These are phyloP conservation scores for Lachancea thermotolerans DNA, from an alignment of 805 yeast species.

Conservation along the genomic window DNA sequence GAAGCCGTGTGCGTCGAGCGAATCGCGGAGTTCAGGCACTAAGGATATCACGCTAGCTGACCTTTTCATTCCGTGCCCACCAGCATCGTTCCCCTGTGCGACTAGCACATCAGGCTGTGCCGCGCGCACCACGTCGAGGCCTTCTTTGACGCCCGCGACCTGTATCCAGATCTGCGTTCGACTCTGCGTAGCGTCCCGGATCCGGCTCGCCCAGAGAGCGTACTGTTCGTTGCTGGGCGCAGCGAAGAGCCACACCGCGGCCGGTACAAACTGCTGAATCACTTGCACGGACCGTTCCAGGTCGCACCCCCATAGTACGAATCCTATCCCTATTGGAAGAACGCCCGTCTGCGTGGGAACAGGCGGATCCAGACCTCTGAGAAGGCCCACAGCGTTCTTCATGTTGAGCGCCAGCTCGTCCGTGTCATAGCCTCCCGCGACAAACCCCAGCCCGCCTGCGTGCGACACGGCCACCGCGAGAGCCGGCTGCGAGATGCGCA, in stretches of 20 bases:
- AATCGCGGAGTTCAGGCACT: background rate
- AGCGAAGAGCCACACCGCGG: background rate
- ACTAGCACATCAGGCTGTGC: background rate
- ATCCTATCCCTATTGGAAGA: background rate
- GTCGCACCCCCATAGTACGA: background rate
- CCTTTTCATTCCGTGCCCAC: background rate
- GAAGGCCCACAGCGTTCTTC: background rate
- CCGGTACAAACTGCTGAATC: background rate
- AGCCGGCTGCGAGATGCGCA: background rate
- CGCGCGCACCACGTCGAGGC: background rate
- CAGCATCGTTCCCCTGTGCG: background rate
- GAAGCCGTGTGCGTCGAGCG: background rate
- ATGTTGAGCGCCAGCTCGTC: background rate
- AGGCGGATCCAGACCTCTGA: background rate
- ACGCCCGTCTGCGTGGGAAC: background rate
- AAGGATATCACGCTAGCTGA: background rate
- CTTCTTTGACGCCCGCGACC: background rate
- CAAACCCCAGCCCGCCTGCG: background rate
- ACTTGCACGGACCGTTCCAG: background rate
- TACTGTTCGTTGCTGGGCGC: background rate
- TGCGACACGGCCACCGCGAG: background rate
- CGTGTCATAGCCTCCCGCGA: background rate
- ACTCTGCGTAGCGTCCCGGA: background rate
- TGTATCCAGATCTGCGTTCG: background rate
- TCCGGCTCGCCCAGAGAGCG: background rate